Conservation (phyloP, 768 basidiomycete species). For the Suillus variegatus region DNA sequence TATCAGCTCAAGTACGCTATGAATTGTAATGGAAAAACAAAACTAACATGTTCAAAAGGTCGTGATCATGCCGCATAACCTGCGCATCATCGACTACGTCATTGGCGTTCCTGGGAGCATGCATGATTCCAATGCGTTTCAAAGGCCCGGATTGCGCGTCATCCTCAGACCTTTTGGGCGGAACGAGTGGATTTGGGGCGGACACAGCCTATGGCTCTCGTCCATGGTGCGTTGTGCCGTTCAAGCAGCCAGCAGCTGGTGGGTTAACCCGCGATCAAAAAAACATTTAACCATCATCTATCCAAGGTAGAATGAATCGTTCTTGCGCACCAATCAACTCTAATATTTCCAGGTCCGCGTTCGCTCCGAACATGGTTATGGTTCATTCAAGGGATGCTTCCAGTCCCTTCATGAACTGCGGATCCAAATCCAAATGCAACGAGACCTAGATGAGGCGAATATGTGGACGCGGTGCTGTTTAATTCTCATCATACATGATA, state of each 20-base stretch:
- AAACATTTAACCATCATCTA: slow-evolving; percentile 24
- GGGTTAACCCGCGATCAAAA: slow-evolving; percentile 18
- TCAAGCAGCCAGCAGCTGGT: slow-evolving; percentile 20
- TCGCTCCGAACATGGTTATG: slow-evolving; percentile 14
- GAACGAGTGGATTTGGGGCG: slow-evolving; percentile 22
- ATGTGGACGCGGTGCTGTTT: slow-evolving; percentile 10
- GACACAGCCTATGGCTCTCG: slow-evolving; percentile 18
- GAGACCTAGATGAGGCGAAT: slow-evolving; percentile 10
- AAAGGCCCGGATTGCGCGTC: neutral
- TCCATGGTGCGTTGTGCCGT: slow-evolving; percentile 29
- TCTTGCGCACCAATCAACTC: neutral
- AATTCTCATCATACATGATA: slow-evolving; percentile 19
- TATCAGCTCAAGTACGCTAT: slow-evolving; percentile 12
- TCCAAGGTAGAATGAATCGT: slow-evolving; percentile 18
- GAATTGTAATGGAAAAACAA: slow-evolving; percentile 2
- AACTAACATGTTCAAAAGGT: neutral
- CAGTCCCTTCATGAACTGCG: too few species aligned
- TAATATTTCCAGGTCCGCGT: slow-evolving; percentile 9
- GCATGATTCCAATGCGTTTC: slow-evolving; percentile 15
- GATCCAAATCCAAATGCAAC: slow-evolving; percentile 12
- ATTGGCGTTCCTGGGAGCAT: slow-evolving; percentile 18
- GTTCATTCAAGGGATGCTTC: slow-evolving; percentile 13
- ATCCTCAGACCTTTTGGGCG: neutral
- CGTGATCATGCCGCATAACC: slow-evolving; percentile 16
- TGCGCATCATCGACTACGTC: slow-evolving; percentile 16